phyloP scores from a whole-genome alignment of 495 filamentous ascomycete genomes.

The Apiosordaria backusii region DNA sequence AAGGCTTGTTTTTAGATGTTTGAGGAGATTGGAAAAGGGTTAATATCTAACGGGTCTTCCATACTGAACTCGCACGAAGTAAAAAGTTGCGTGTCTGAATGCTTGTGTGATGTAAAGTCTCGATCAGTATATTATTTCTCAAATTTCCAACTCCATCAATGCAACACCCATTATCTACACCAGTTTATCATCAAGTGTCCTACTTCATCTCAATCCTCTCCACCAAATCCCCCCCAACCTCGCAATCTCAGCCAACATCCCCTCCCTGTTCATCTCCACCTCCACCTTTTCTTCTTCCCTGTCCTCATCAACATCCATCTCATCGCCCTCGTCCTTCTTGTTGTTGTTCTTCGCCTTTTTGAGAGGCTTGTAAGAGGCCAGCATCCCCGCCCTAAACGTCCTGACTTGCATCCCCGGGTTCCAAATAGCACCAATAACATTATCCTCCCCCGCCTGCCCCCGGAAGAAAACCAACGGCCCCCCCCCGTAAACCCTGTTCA shows the following conservation, averaged over 20 bases:
- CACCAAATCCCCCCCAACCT: conserved; percentile 60
- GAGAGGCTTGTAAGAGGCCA: conserved; percentile 64
- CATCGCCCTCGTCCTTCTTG: conserved; percentile 1
- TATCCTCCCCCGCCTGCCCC: conserved; percentile 50
- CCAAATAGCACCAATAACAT: conserved; percentile 75
- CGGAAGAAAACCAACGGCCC: conserved; percentile 72
- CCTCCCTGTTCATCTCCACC: conserved; percentile 66
- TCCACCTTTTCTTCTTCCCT: conserved; percentile 43
- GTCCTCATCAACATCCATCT: conserved; percentile 20
- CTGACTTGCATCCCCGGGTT: conserved; percentile 59
- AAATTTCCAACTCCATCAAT: not conserved
- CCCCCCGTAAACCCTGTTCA: conserved; percentile 58
- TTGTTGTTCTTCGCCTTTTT: conserved; percentile 6
- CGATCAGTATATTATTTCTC: too few relatives aligned
- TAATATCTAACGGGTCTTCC: too few relatives aligned
- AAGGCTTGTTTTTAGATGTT: too few relatives aligned
- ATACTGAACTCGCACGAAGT: too few relatives aligned
- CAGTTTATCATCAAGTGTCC: too few relatives aligned
- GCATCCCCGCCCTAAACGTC: conserved; percentile 63
- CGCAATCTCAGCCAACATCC: conserved; percentile 77
- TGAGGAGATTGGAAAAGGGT: too few relatives aligned
- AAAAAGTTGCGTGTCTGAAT: too few relatives aligned
- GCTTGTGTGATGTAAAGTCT: too few relatives aligned
- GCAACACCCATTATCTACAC: too few relatives aligned
- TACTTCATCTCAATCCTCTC: conserved; percentile 48